Conservation (phyloP, 345 rosid genomes). For the Arabis alpina region DNA sequence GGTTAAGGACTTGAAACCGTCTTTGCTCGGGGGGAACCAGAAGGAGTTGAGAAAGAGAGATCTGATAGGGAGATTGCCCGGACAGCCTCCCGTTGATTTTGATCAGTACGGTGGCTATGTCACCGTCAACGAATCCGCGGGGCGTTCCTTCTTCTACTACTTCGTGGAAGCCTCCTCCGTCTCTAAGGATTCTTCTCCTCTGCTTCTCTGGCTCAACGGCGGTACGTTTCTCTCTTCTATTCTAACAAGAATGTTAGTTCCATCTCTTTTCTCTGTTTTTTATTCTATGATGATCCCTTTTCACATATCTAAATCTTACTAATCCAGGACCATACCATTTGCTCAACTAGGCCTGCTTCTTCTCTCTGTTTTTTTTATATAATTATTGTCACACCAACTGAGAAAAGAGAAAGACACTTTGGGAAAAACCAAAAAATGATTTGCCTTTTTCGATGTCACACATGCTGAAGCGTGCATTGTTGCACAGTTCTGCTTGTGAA, state of each 20-base stretch:
- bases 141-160: slow-evolving; percentile 69
- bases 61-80: slow-evolving; percentile 58
- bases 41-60: slow-evolving; percentile 53
- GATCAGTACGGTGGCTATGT: slow-evolving; percentile 72
- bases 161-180: slow-evolving; percentile 60
- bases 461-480: slow-evolving; percentile 42
- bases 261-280: slow-evolving; percentile 13
- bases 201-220: slow-evolving; percentile 95
- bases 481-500: slow-evolving; percentile 23
- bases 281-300: slow-evolving; percentile 8
- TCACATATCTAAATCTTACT: background rate
- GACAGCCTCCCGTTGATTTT: slow-evolving; percentile 61
- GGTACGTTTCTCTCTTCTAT: slow-evolving; percentile 46
- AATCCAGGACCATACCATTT: slow-evolving; percentile 10
- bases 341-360: slow-evolving; percentile 14
- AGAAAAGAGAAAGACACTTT: background rate
- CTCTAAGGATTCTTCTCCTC: slow-evolving; percentile 56
- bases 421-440: background rate
- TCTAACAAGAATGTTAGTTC: slow-evolving; percentile 29
- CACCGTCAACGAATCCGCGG: slow-evolving; percentile 60
- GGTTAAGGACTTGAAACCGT: slow-evolving; percentile 34
- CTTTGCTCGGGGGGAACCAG: background rate
- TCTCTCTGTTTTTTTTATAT: background rate
- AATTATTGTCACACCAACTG: slow-evolving; percentile 3
- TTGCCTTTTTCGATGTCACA: slow-evolving; percentile 30